Conservation (phyloP, 495 filamentous ascomycete genomes). For the Rhypophila decipiens region DNA sequence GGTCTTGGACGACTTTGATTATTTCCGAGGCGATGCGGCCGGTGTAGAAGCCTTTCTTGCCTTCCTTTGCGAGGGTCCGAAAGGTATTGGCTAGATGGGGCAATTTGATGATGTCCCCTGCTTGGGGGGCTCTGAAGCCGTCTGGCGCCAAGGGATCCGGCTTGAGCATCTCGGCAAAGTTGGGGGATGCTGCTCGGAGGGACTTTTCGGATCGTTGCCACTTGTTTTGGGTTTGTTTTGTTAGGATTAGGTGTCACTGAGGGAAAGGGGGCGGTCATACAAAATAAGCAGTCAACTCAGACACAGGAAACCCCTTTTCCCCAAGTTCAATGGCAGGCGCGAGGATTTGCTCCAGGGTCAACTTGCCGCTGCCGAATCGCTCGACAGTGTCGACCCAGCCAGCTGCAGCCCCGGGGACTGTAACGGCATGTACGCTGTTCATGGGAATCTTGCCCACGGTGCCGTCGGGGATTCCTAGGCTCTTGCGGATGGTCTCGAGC, state of each 20-base stretch:
- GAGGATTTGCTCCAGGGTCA: conserved; percentile 72
- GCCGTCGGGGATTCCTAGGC: conserved; percentile 60
- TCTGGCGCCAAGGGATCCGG: conserved; percentile 55
- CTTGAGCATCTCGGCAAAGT: conserved; percentile 80
- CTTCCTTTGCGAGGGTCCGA: conserved; percentile 67
- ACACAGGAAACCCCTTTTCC: conserved; percentile 85
- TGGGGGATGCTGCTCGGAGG: conserved; percentile 69
- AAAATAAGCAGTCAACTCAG: conserved; percentile 63
- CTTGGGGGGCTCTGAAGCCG: conserved; percentile 59
- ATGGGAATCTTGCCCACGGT: conserved; percentile 63
- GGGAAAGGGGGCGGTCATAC: conserved; percentile 43
- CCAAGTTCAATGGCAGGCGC: conserved; percentile 78
- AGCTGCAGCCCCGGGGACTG: conserved; percentile 83
- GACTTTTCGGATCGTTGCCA: conserved; percentile 57
- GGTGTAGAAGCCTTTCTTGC: conserved; percentile 87
- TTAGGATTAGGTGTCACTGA: not conserved
- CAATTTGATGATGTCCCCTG: conserved; percentile 89
- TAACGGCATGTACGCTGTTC: conserved; percentile 70
- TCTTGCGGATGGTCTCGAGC: conserved; percentile 60
- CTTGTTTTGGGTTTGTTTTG: conserved; percentile 28
- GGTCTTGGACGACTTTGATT: conserved; percentile 66
- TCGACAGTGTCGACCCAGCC: conserved; percentile 93
- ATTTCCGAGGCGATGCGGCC: conserved; percentile 75
- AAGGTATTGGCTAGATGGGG: conserved; percentile 77
- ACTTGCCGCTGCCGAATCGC: conserved; percentile 82